Conservation (phyloP, 2,329 filamentous ascomycete species). For the Fusarium coffeatum region DNA sequence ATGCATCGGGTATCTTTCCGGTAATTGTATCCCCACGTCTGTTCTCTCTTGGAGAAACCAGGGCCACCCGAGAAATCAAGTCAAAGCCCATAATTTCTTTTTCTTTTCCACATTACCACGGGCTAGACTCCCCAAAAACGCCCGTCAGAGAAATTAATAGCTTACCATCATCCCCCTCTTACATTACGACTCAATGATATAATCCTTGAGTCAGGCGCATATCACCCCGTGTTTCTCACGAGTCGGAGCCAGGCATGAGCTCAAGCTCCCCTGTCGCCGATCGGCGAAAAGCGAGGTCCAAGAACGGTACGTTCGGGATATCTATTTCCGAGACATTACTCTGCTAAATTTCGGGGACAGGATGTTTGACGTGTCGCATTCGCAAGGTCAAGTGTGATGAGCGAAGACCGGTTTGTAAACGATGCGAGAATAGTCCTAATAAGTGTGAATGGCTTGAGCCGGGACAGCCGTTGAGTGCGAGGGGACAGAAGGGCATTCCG, state of each 20-base stretch:
- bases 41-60: neutral
- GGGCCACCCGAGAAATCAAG: no score
- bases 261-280: conserved; percentile 8
- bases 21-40: neutral
- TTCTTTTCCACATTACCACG: neutral
- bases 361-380: conserved; percentile 41
- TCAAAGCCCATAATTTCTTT: neutral
- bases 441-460: conserved; percentile 42
- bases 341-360: neutral
- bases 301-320: conserved; percentile 29
- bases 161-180: neutral
- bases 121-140: neutral
- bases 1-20: neutral
- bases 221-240: neutral
- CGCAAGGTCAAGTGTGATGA: conserved; percentile 44
- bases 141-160: neutral
- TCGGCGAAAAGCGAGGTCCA: conserved; percentile 36
- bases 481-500: neutral
- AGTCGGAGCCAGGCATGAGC: conserved; percentile 17
- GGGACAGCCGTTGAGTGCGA: conserved; percentile 15
- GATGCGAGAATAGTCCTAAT: conserved; percentile 32
- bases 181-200: neutral
- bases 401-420: conserved; percentile 28
- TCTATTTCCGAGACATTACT: neutral
- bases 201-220: neutral